These are phyloP conservation scores for Papiliotrema laurentii DNA, from an alignment of 1,284 basidiomycete species.

Conservation along the genomic window DNA sequence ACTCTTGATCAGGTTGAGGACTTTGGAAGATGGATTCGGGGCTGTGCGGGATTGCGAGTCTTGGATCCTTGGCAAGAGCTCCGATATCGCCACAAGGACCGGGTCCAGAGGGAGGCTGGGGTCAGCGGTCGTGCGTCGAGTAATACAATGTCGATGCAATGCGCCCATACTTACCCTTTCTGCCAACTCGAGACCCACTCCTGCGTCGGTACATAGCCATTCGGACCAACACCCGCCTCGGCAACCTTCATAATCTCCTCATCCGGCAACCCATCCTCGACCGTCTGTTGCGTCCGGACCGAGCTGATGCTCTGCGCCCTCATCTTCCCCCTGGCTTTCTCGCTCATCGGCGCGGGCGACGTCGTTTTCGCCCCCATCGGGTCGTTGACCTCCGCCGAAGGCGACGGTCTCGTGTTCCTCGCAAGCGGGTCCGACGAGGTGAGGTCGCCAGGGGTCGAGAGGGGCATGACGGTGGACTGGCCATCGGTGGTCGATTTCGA, in stretches of 20 bases:
- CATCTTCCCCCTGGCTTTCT: slow-evolving; percentile 87
- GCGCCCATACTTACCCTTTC: slow-evolving; percentile 38
- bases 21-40: slow-evolving; percentile 48
- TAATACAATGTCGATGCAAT: neutral
- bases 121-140: neutral
- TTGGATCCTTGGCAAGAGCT: slow-evolving; percentile 80
- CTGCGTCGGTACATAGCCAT: slow-evolving; percentile 87
- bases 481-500: too few species aligned
- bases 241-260: slow-evolving; percentile 61
- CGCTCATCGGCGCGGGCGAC: slow-evolving; percentile 53
- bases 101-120: slow-evolving; percentile 64
- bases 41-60: slow-evolving; percentile 60
- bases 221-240: slow-evolving; percentile 66
- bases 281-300: neutral
- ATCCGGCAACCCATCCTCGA: slow-evolving; percentile 51
- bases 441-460: slow-evolving; percentile 22
- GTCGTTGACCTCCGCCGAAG: slow-evolving; percentile 1
- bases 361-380: neutral
- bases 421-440: slow-evolving; percentile 20
- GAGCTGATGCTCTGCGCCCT: slow-evolving; percentile 42
- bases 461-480: slow-evolving; percentile 3
- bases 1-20: slow-evolving; percentile 58
- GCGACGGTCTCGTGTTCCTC: slow-evolving; percentile 6
- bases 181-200: slow-evolving; percentile 70
- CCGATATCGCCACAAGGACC: slow-evolving; percentile 76